Evolutionary conservation across 2,329 filamentous ascomycete species (phyloP).

Genomic region (Penicillium palitans): DNA sequence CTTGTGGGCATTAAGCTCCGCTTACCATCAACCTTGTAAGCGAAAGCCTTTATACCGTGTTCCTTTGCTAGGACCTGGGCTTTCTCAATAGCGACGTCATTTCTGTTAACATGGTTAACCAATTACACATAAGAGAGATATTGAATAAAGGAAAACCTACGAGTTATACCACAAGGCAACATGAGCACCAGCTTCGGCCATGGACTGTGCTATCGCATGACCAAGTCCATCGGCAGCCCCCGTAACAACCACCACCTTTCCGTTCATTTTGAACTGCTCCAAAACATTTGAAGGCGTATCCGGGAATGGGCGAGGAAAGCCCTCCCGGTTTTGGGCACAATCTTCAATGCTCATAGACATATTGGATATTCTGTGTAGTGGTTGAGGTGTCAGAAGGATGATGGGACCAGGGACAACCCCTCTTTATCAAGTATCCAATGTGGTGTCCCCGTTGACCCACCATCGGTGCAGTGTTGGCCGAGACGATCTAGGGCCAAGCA

Average conservation of each 20-base stretch:
- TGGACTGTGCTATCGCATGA: constrained; percentile 46
- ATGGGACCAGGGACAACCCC: neutral
- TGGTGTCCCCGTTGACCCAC: constrained; percentile 1
- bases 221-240: constrained; percentile 52
- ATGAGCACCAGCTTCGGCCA: constrained; percentile 49
- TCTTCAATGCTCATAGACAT: constrained; percentile 46
- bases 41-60: constrained; percentile 41
- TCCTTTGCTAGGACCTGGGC: constrained; percentile 35
- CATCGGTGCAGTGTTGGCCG: constrained; percentile 8
- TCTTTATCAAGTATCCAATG: constrained; percentile 2
- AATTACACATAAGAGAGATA: neutral
- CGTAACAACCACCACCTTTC: constrained; percentile 45
- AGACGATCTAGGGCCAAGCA: neutral
- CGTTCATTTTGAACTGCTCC: constrained; percentile 47
- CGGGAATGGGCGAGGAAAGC: constrained; percentile 43
- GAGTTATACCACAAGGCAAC: constrained; percentile 47
- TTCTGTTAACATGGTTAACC: constrained; percentile 21
- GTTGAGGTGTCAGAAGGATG: neutral
- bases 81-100: constrained; percentile 39
- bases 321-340: constrained; percentile 29
- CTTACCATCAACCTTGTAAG: constrained; percentile 48
- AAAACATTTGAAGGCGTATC: constrained; percentile 46
- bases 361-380: neutral
- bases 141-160: constrained; percentile 17
- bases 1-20: neutral